These are phyloP conservation scores for Rhododendron ferrugineum DNA, from an alignment of 148 eudicot genomes.

Conservation along the genomic window DNA sequence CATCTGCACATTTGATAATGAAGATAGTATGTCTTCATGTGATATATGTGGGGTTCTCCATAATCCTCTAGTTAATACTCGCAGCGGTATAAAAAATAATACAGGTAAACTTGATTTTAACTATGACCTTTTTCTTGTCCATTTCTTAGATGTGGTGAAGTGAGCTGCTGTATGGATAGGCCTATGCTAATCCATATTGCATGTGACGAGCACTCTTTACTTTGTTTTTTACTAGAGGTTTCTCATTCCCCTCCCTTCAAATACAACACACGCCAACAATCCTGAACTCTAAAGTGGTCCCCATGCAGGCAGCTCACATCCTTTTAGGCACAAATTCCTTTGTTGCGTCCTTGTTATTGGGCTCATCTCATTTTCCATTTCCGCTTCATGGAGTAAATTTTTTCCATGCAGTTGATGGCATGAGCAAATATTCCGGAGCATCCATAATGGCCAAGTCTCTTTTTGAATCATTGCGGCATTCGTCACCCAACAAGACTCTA, in stretches of 20 bases:
- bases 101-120: slow-evolving; percentile 40
- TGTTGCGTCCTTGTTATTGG: slow-evolving; percentile 11
- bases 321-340: not conserved
- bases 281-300: not conserved
- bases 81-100: slow-evolving; percentile 19
- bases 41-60: slow-evolving; percentile 92
- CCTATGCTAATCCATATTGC: not conserved
- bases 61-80: slow-evolving; percentile 45
- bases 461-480: slow-evolving; percentile 58
- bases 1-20: slow-evolving; percentile 89
- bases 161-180: not conserved
- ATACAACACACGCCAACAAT: not conserved
- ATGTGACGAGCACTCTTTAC: not conserved
- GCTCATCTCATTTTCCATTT: slow-evolving; percentile 2
- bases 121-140: not conserved
- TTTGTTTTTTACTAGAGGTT: not conserved
- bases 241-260: not conserved
- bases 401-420: slow-evolving; percentile 85
- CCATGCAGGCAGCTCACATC: slow-evolving; percentile 10
- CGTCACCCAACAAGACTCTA: slow-evolving; percentile 35
- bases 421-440: slow-evolving; percentile 69
- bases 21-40: slow-evolving; percentile 68
- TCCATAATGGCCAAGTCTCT: slow-evolving; percentile 91
- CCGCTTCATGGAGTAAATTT: slow-evolving; percentile 62
- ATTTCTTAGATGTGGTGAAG: not conserved